These are phyloP conservation scores for Euphorbia peplus DNA, from an alignment of 345 rosid genomes.

Conservation along the genomic window DNA sequence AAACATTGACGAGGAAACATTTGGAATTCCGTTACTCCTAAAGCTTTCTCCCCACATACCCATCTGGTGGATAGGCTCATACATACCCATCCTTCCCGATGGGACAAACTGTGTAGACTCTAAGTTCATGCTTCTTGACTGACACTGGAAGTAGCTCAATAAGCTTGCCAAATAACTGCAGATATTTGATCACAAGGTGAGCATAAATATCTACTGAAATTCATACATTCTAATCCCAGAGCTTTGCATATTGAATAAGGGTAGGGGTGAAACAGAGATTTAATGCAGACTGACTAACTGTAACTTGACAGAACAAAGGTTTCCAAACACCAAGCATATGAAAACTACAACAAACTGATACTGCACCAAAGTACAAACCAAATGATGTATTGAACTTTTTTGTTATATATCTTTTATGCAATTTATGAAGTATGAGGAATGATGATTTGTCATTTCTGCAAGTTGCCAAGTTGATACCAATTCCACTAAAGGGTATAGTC, in stretches of 20 bases:
- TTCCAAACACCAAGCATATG: not conserved
- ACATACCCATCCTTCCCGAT: slow-evolving; percentile 61
- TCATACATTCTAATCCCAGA: slow-evolving; percentile 6
- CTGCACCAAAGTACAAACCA: slow-evolving; percentile 2
- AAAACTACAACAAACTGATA: not conserved
- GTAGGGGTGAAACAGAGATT: not conserved
- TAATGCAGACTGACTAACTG: not conserved
- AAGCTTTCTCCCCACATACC: slow-evolving; percentile 84
- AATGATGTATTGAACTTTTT: not conserved
- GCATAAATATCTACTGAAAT: slow-evolving; percentile 1
- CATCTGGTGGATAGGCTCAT: slow-evolving; percentile 67
- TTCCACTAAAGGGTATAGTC: slow-evolving; percentile 16
- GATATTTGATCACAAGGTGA: not conserved
- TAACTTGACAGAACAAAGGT: not conserved
- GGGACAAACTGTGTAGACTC: slow-evolving; percentile 70
- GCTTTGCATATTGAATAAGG: slow-evolving; percentile 9
- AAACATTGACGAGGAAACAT: slow-evolving; percentile 40
- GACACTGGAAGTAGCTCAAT: slow-evolving; percentile 21
- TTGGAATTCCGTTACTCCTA: slow-evolving; percentile 48
- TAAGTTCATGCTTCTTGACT: slow-evolving; percentile 67
- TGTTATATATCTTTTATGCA: not conserved
- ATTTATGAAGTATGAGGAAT: slow-evolving; percentile 14
- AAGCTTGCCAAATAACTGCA: slow-evolving; percentile 21
- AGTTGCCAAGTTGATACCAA: slow-evolving; percentile 7
- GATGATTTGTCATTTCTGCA: slow-evolving; percentile 2